Conservation (phyloP, 306 rosid genomes). For the Castanopsis chinensis region DNA sequence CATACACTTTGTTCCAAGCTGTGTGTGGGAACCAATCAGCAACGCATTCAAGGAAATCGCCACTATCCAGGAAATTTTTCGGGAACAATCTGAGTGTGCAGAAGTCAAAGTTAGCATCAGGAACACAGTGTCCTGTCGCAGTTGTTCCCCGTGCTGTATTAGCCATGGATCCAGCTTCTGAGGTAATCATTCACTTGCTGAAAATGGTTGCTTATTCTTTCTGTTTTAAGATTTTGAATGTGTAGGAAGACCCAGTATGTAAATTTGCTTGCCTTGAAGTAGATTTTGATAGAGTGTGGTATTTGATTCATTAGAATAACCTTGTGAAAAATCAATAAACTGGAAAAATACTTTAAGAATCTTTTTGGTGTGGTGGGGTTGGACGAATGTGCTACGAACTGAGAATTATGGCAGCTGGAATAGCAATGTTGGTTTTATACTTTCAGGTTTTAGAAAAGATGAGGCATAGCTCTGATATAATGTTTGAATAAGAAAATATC, state of each 20-base stretch:
- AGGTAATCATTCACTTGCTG: slow-evolving; percentile 36
- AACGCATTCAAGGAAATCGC: slow-evolving; percentile 38
- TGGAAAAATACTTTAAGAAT: background rate
- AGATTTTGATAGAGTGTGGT: background rate
- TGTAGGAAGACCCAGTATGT: background rate
- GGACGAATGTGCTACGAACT: background rate
- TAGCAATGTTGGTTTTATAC: background rate
- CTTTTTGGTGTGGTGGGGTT: background rate
- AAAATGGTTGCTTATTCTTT: slow-evolving; percentile 1
- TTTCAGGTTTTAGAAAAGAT: too few relatives aligned
- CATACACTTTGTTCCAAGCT: slow-evolving; percentile 47
- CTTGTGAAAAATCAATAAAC: background rate
- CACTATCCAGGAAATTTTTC: slow-evolving; percentile 48
- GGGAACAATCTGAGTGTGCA: slow-evolving; percentile 47
- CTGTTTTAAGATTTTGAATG: background rate
- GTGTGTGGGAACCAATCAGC: slow-evolving; percentile 43
- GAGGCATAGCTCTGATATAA: too few relatives aligned
- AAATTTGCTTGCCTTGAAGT: background rate
- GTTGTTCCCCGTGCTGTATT: slow-evolving; percentile 60
- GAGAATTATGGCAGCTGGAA: background rate
- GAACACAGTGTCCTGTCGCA: slow-evolving; percentile 26
- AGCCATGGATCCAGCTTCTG: slow-evolving; percentile 48
- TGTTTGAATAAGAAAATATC: too few relatives aligned
- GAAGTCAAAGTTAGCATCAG: slow-evolving; percentile 48
- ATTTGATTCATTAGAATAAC: background rate